phyloP scores from a whole-genome alignment of 805 yeast genomes.

The Ogataea degrootiae region DNA sequence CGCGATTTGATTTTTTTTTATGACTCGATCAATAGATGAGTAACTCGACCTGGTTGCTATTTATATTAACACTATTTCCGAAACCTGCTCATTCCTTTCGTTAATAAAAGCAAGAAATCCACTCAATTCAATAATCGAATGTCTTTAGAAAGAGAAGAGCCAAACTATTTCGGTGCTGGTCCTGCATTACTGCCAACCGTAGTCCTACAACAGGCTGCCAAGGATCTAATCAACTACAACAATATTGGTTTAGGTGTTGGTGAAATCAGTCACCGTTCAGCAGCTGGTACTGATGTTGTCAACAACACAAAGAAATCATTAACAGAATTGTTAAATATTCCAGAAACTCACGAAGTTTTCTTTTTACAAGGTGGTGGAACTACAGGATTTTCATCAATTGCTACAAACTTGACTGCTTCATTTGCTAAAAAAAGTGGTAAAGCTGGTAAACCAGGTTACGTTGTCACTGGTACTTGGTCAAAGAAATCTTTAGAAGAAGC shows the following conservation, averaged over 20 bases:
- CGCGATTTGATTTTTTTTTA: background rate
- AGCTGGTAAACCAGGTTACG: constrained; percentile 77
- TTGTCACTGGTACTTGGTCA: constrained; percentile 93
- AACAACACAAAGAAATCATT: constrained; percentile 70
- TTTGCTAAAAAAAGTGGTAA: constrained; percentile 62
- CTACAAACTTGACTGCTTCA: constrained; percentile 75
- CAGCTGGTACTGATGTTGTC: constrained; percentile 72
- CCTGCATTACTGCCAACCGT: constrained; percentile 87
- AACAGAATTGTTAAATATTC: constrained; percentile 61
- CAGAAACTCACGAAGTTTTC: constrained; percentile 90
- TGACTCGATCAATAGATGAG: background rate
- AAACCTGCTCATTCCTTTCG: no score
- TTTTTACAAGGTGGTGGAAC: constrained; percentile 99
- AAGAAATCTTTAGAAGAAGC: constrained; percentile 87
- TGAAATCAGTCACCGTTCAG: constrained; percentile 93
- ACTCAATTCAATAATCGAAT: constrained; percentile 6
- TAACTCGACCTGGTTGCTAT: background rate
- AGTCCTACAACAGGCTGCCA: constrained; percentile 85
- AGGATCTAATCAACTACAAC: constrained; percentile 70
- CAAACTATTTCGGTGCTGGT: constrained; percentile 95
- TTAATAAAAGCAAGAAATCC: background rate
- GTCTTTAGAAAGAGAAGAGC: constrained; percentile 59
- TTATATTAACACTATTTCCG: no score
- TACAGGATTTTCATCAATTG: constrained; percentile 86
- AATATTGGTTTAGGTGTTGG: constrained; percentile 81